Conservation (phyloP, 768 basidiomycete species). For the Boletus subcaerulescens region DNA sequence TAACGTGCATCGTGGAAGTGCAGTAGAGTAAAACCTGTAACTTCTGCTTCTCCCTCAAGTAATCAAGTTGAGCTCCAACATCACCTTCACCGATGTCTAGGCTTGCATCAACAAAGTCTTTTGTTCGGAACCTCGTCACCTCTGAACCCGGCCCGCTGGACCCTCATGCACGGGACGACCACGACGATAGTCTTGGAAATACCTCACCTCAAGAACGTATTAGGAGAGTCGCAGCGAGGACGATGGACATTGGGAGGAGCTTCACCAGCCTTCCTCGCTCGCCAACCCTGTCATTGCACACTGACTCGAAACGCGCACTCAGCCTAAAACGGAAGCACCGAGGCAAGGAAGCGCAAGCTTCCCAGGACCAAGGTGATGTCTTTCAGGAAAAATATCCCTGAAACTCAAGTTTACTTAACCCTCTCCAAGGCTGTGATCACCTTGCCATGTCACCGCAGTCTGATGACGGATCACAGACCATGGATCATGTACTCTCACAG, state of each 20-base stretch:
- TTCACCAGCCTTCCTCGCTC: constrained; percentile 40
- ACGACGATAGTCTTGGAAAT: constrained; percentile 28
- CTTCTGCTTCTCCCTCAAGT: constrained; percentile 1
- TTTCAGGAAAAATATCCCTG: constrained; percentile 25
- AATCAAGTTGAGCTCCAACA: constrained; percentile 1
- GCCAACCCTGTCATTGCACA: constrained; percentile 27
- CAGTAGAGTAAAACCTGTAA: constrained; percentile 10
- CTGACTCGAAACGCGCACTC: constrained; percentile 50
- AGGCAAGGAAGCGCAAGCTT: constrained; percentile 36
- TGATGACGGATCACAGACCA: constrained; percentile 7
- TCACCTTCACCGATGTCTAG: constrained; percentile 22
- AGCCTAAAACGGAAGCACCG: constrained; percentile 54
- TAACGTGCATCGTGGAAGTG: background rate
- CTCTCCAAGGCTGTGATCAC: constrained; percentile 8
- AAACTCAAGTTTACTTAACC: constrained; percentile 9
- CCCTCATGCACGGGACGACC: constrained; percentile 30
- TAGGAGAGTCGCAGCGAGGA: constrained; percentile 54
- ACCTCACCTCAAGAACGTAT: constrained; percentile 42
- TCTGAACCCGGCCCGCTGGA: constrained; percentile 32
- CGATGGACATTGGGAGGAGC: constrained; percentile 64
- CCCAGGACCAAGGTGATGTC: constrained; percentile 27
- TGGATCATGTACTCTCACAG: constrained; percentile 2
- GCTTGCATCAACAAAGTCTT: constrained; percentile 22
- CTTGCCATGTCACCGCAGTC: constrained; percentile 23
- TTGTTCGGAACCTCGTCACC: constrained; percentile 16